Base-by-base conservation (phyloP, 2,329 filamentous ascomycete species). In the Phialophora verrucosa region DNA sequence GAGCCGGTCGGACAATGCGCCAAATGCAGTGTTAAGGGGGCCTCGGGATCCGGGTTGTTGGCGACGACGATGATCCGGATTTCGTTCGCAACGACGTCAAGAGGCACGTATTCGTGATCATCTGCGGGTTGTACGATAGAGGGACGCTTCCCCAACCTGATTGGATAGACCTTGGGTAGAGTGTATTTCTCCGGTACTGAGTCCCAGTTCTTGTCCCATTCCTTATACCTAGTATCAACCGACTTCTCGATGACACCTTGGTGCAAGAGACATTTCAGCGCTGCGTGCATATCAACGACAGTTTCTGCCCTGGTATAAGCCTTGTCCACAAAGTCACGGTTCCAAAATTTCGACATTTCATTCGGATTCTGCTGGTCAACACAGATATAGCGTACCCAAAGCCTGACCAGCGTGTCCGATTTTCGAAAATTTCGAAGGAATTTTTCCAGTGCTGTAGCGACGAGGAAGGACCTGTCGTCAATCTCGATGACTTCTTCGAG, bases 371-470 rank as follows among this genome's bases (percentile, higher is more conserved):
- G 14, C 35, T 62, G 50, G 51, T 56, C 38, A 50, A 62, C 25
- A 47, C 60, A 62, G 12, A 62, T 23, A 29, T 62, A 62, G 3
- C 60, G 50, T 11, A 62, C 35, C 60, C 60, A 56, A n/a, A 62
- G 60, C 23, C 60, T 55, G 31, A 62, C 25, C 12, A 51, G 14
- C 6, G 20, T 27, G 35, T 57, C 60, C 23, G 23, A 14, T 14
- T 44, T 29, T 35, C 17, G 23, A 23, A 49, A 20, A 29, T 57
- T 23, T 27, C 51, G 35, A 20, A 62, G 51, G 17, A 57, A 57
- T 25, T 50, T 63, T 7, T 57, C 51, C 20, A 63, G 32, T 4
- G 60, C 60, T 1, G 20, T 55, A 23, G 51, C 38, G 20, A 63
- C 10, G 12, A 57, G 8, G 11, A 63, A 49, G 14, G 32, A 56